Percentiles rank a stretch among this genome's conserved stretches.
Evolutionary conservation across 805 yeast species (phyloP).

Genomic region (Nakazawaea ambrosiae): DNA sequence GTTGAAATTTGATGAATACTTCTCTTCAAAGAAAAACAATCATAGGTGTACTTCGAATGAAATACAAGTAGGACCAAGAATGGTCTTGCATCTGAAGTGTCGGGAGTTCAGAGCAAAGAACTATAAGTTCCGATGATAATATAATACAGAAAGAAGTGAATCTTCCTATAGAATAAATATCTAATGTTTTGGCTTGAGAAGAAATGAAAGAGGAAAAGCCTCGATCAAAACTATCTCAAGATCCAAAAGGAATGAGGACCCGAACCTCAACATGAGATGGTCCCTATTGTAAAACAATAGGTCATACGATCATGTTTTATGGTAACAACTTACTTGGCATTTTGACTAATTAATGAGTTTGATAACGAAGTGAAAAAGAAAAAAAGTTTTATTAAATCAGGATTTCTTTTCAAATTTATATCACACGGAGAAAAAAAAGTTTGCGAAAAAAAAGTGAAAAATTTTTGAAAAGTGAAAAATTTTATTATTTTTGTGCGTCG

Average conservation of each 20-base stretch:
- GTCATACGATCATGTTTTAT: conserved; percentile 5
- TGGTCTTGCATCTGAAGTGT: conserved; percentile 64
- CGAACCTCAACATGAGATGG: conserved; percentile 46
- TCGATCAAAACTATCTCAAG: no score
- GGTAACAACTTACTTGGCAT: conserved; percentile 54
- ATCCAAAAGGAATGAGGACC: no score
- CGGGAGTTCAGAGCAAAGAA: conserved; percentile 70
- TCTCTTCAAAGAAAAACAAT: no score
- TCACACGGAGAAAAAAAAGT: no score
- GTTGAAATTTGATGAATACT: no score
- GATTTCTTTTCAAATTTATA: no score
- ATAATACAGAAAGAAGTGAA: no score
- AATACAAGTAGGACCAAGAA: no score
- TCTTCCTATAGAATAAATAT: no score
- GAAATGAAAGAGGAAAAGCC: no score
- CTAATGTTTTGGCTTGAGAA: no score
- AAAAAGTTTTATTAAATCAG: background rate
- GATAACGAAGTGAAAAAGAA: background rate
- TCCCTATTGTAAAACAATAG: conserved; percentile 1
- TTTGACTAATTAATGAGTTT: conserved; percentile 24
- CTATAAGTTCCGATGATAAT: conserved; percentile 22
- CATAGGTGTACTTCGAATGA: no score
- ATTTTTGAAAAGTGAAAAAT: conserved; percentile 1
- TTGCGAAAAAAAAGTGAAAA: background rate
- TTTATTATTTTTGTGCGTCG: background rate